Conservation (phyloP, 495 filamentous ascomycete species). For the Penicillium cinerascens region DNA sequence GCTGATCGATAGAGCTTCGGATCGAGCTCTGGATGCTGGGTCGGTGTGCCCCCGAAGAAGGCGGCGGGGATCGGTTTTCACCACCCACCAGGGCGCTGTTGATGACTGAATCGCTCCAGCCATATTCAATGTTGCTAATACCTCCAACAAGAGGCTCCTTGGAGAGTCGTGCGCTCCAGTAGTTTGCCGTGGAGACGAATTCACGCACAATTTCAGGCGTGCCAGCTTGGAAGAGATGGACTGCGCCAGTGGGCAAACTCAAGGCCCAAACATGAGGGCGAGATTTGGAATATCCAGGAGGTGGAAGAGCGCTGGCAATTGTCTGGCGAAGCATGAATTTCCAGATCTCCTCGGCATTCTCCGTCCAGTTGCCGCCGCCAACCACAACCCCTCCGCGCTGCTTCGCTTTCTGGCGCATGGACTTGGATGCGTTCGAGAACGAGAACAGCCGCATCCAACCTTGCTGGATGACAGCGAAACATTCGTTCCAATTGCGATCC, state of each 20-base stretch:
- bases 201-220: constrained; percentile 93
- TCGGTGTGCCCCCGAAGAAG: constrained; percentile 39
- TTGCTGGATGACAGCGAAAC: constrained; percentile 96
- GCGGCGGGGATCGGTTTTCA: constrained; percentile 44
- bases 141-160: constrained; percentile 90
- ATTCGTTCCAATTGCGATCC: constrained; percentile 89
- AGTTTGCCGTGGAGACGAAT: constrained; percentile 93
- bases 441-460: constrained; percentile 95
- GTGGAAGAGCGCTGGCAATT: constrained; percentile 83
- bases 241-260: constrained; percentile 86
- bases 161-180: constrained; percentile 92
- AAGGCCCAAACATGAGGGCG: constrained; percentile 93
- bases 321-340: constrained; percentile 88
- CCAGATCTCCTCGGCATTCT: constrained; percentile 83
- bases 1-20: constrained; percentile 66
- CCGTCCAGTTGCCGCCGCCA: constrained; percentile 94
- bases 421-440: constrained; percentile 72
- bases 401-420: constrained; percentile 66
- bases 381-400: constrained; percentile 64
- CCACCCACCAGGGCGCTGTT: constrained; percentile 63
- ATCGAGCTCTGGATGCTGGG: constrained; percentile 70
- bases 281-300: constrained; percentile 87
- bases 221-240: constrained; percentile 96
- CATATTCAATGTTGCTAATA: constrained; percentile 96
- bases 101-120: constrained; percentile 88